Evolutionary conservation across 768 basidiomycete genomes (phyloP), one percentile per base, ranked within the genome.

Genomic region (Suillus alpinus): DNA sequence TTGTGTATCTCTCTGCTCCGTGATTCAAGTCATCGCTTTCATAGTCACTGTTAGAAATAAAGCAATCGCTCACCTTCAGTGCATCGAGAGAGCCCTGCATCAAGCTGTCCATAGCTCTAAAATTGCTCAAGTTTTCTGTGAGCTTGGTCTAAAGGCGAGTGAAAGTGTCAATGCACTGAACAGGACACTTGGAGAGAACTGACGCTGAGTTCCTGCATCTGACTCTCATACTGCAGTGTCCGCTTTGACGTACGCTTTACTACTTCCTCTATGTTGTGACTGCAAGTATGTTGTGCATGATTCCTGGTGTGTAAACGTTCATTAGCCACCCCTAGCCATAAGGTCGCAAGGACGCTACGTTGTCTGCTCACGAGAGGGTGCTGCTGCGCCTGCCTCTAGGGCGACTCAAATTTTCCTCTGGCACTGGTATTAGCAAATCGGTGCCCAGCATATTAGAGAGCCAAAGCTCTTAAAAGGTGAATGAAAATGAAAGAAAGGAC

Each of bases 41-140:
- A 55, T 18, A 32, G 29, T 39, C 43, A 55, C n/a, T 32, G 32
- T 23, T 14, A n/a, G 6, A 20, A 40, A 31, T 31, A 23, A 44
- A 36, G 18, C 5, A 36, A 40, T 5, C 4, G 72, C 80, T 59
- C 37, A 87, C 91, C 68, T 86, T 83, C 37, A 92, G 77, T 52
- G 80, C 81, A 63, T 75, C 78, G 58, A 84, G 81, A 4, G 87
- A 83, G 57, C 89, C 88, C 63, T 85, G 84, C 39, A 92, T 78
- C 29, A 85, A 80, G 62, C 82, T 81, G 64, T 92, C 88, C 62
- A 92, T 86, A 18, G 87, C 86, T 58, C 87, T 78, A 58, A 90
- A 91, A 68, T 91, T 91, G 66, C 86, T 86, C 58, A 92, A 75
- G 68, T 86, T 83, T 65, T 89, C 86, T 43, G 86, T 81, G 26